Evolutionary conservation across 139 green algal genomes (phyloP), one percentile per base, ranked within the genome.

Genomic region (Chlorella vulgaris): DNA sequence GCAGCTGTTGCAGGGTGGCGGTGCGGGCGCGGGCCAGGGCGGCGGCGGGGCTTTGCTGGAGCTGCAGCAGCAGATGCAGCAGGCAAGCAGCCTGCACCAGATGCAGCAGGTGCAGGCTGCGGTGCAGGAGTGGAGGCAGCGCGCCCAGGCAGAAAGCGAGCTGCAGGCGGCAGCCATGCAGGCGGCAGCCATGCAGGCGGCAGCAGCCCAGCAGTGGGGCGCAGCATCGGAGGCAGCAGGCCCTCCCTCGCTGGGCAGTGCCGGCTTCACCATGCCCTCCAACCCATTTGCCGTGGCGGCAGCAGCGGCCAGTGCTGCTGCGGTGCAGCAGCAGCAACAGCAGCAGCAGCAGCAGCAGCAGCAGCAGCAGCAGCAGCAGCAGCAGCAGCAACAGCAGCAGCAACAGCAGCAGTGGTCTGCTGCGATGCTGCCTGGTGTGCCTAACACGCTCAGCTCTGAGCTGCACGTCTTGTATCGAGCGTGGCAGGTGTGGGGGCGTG

Each of bases 381-480:
- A 13, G 26, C 22, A 1, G 38, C 24, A 39, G 10, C n/a, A n/a
- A 31, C n/a, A 19, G 7, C 42, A 53, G 2, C 5, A 26, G 40
- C 26, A n/a, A 22, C 39, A 13, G 26, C 22, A 1, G 38, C 24
- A 39, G 10, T 22, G 3, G 0, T 38, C 22, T 22, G 65, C 67
- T 0, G 26, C 68, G 28, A 24, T 40, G 69, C 42, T 76, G 69
- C 13, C 31, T 36, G 53, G 53, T 5, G 7, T 65, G 7, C 26
- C 28, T 42, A 38, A 42, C 70, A 55, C 19, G 19, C 53, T 79
- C 6, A 55, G 53, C 35, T 33, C 51, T 24, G 53, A 79, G 35
- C 53, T 79, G 51, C 73, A 79, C 51, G 53, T 15, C 28, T 28
- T 79, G 51, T 67, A 68, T 35, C 38, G 10, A 24, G 36, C 73